phyloP scores from a whole-genome alignment of 2,329 filamentous ascomycete genomes.

The Colletotrichum musae region DNA sequence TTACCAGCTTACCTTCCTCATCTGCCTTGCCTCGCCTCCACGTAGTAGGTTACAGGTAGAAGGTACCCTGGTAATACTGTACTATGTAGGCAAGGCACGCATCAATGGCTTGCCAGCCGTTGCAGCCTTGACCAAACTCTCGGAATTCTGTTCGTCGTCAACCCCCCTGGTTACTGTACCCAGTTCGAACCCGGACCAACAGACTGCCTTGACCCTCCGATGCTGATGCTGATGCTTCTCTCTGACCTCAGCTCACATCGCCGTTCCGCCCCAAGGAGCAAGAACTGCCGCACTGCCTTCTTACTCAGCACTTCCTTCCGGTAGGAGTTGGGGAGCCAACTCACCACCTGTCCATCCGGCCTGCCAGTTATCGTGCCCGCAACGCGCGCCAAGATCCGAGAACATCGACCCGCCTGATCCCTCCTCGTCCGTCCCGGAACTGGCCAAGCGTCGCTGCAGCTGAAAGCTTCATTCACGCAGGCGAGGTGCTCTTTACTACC shows the following conservation, averaged over 20 bases:
- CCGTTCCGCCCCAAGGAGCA: no score
- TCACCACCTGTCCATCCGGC: background rate
- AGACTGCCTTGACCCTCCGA: background rate
- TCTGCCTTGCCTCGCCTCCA: no score
- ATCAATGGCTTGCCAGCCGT: constrained; percentile 38
- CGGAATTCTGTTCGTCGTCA: constrained; percentile 8
- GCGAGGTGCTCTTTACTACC: background rate
- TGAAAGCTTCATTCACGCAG: constrained; percentile 9
- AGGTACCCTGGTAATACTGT: no score
- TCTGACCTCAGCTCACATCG: constrained; percentile 1
- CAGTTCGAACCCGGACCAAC: constrained; percentile 4
- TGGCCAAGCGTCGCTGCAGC: constrained; percentile 34
- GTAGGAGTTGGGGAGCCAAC: background rate
- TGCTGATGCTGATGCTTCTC: background rate
- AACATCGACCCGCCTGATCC: constrained; percentile 5
- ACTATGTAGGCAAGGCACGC: background rate
- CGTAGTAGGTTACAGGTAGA: no score
- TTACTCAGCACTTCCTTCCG: constrained; percentile 2
- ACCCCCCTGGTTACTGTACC: constrained; percentile 31
- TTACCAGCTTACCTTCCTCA: no score
- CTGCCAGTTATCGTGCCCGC: background rate
- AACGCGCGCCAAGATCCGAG: constrained; percentile 24
- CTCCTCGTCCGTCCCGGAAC: constrained; percentile 11
- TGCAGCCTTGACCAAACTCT: constrained; percentile 32
- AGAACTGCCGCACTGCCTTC: background rate